Percentiles rank a stretch among this genome's conserved stretches.
phyloP scores from a whole-genome alignment of 345 rosid genomes.

The Trapa bicornis region DNA sequence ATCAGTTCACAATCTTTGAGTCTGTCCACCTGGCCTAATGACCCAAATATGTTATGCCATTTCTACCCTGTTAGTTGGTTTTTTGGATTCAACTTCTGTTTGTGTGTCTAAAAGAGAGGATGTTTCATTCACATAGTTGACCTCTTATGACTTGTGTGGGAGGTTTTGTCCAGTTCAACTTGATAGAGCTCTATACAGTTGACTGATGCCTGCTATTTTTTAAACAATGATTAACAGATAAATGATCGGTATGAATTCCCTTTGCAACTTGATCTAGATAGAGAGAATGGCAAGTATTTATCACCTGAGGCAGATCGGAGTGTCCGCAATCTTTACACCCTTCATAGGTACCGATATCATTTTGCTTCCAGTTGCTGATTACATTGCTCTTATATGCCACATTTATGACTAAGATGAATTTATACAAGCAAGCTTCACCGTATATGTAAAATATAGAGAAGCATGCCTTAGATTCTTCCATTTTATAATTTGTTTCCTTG shows the following conservation, averaged over 20 bases:
- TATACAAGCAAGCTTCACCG: background rate
- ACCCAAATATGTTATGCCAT: too few species aligned
- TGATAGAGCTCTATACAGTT: background rate
- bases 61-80: background rate
- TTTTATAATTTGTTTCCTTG: background rate
- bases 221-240: conserved; percentile 15
- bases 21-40: too few species aligned
- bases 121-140: background rate
- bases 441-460: background rate
- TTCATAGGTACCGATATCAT: conserved; percentile 23
- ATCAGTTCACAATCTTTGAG: too few species aligned
- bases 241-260: conserved; percentile 48
- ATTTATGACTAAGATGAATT: background rate
- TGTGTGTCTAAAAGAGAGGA: background rate
- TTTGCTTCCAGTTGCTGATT: background rate
- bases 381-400: background rate
- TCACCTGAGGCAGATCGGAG: conserved; percentile 38
- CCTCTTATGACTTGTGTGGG: too few species aligned
- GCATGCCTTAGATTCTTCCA: background rate
- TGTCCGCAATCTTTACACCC: conserved; percentile 37
- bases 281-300: conserved; percentile 33
- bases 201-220: background rate
- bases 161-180: background rate
- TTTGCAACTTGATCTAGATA: conserved; percentile 43
- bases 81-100: too few species aligned